phyloP scores from a whole-genome alignment of 805 yeast species.

The Millerago galiae region DNA sequence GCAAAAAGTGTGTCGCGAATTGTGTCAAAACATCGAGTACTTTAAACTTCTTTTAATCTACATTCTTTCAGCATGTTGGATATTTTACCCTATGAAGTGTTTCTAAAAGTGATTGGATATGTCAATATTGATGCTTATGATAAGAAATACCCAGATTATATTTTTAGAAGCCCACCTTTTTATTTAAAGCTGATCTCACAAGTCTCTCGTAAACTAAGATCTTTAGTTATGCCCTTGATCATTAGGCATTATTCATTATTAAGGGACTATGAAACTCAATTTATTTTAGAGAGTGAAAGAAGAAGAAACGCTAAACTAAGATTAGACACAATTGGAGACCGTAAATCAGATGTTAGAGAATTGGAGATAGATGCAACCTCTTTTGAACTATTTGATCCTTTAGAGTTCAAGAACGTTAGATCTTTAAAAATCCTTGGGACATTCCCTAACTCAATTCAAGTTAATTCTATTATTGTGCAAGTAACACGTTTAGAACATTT shows the following conservation, averaged over 20 bases:
- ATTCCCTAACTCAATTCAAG: neutral
- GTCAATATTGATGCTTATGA: constrained; percentile 1
- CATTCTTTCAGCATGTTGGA: neutral
- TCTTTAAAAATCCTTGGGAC: constrained; percentile 16
- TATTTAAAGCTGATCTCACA: constrained; percentile 6
- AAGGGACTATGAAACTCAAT: constrained; percentile 9
- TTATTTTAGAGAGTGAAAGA: neutral
- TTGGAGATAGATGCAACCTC: neutral
- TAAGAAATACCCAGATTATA: constrained; percentile 8
- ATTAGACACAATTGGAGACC: neutral
- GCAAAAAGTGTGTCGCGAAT: too few relatives aligned
- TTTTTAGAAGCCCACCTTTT: constrained; percentile 8
- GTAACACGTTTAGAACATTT: constrained; percentile 6
- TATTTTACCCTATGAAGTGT: constrained; percentile 10
- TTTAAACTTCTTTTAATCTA: too few relatives aligned
- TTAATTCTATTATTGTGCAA: neutral
- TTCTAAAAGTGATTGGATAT: neutral
- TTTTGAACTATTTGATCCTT: neutral
- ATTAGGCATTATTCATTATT: constrained; percentile 9
- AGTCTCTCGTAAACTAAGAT: constrained; percentile 10
- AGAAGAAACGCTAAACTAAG: neutral
- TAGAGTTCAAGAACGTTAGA: constrained; percentile 2
- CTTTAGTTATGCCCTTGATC: constrained; percentile 4
- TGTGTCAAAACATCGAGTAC: too few relatives aligned
- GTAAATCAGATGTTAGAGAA: constrained; percentile 6